These are phyloP conservation scores for Fusarium penzigii DNA, from an alignment of 2,329 filamentous ascomycete species.

Conservation along the genomic window DNA sequence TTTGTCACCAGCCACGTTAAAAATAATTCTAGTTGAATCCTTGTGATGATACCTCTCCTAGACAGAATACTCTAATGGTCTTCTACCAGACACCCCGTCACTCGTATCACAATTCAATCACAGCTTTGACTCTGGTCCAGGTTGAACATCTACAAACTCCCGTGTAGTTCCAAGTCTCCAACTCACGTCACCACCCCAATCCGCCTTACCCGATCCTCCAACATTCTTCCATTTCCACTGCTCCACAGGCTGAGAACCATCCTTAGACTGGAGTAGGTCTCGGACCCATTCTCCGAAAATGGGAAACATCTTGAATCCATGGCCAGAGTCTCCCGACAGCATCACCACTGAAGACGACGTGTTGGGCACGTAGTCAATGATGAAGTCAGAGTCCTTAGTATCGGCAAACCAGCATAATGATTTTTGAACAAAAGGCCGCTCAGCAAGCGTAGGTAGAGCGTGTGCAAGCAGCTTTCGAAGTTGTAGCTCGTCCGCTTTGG, in stretches of 20 bases:
- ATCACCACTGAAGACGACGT: conserved; percentile 49
- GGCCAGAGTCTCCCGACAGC: conserved; percentile 59
- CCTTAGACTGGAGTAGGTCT: conserved; percentile 44
- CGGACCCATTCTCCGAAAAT: conserved; percentile 58
- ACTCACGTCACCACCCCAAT: conserved; percentile 36
- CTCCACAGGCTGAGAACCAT: conserved; percentile 39
- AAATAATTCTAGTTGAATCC: too few relatives aligned
- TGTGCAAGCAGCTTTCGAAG: conserved; percentile 52
- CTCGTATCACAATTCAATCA: not conserved
- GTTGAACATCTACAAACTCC: conserved; percentile 25
- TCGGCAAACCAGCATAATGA: conserved; percentile 67
- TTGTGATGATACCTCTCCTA: not conserved
- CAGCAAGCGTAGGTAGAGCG: conserved; percentile 52
- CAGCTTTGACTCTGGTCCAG: conserved; percentile 6
- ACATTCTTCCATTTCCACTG: conserved; percentile 55
- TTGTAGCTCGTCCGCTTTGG: conserved; percentile 52
- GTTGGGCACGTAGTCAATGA: conserved; percentile 58
- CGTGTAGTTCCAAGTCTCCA: conserved; percentile 38
- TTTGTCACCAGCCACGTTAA: too few relatives aligned
- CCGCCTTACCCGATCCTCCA: conserved; percentile 13
- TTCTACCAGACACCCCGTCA: not conserved
- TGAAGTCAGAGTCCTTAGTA: conserved; percentile 59
- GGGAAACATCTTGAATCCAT: conserved; percentile 65
- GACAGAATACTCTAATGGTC: not conserved
- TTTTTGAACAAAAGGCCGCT: conserved; percentile 57